Percentiles rank a stretch among this genome's conserved stretches.
phyloP scores from a whole-genome alignment of 2,329 filamentous ascomycete species.

The Diaporthe sp. region DNA sequence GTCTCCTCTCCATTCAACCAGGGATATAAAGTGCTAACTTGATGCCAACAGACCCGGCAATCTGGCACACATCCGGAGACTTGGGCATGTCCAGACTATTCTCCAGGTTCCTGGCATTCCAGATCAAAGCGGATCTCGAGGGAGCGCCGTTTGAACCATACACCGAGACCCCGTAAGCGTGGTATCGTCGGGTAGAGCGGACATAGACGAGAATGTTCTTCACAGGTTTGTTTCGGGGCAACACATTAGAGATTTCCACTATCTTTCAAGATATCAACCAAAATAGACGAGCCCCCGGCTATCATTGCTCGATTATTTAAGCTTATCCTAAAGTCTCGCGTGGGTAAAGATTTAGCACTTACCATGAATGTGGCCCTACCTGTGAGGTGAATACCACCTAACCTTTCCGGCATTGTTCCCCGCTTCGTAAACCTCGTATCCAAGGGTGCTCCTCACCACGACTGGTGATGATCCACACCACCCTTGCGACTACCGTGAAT shows the following conservation, averaged over 20 bases:
- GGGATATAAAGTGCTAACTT: neutral
- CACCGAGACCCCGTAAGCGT: neutral
- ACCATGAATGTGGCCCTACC: neutral
- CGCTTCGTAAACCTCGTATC: constrained; percentile 22
- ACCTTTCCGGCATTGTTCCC: constrained; percentile 18
- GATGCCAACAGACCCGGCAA: neutral
- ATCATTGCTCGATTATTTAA: neutral
- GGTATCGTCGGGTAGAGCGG: neutral
- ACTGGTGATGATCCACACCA: constrained; percentile 19
- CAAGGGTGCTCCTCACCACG: neutral
- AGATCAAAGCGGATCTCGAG: constrained; percentile 15
- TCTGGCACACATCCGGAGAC: neutral
- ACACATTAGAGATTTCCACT: neutral
- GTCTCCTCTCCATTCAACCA: no score
- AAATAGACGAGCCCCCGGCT: neutral
- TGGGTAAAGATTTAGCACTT: neutral
- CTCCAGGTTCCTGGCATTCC: neutral
- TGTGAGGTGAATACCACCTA: constrained; percentile 16
- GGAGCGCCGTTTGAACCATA: neutral
- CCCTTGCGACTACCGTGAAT: neutral
- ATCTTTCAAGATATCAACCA: neutral
- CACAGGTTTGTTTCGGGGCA: neutral
- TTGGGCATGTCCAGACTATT: neutral
- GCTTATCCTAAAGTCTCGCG: neutral
- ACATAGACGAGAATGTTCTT: neutral